These are phyloP conservation scores for Abelmoschus esculentus DNA, from an alignment of 345 rosid genomes.

Conservation along the genomic window DNA sequence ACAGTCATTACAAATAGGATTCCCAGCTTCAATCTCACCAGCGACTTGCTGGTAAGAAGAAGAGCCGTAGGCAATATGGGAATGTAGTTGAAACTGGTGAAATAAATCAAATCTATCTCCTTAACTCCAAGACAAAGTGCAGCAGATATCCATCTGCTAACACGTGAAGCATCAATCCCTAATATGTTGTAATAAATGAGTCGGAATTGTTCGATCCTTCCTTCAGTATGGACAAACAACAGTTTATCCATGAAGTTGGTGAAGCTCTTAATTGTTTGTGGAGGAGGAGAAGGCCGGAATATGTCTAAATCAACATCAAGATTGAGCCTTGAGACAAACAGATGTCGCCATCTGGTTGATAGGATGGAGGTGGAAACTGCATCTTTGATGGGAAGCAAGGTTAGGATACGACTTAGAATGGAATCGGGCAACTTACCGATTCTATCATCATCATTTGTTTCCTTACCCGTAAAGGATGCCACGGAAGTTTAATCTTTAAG, in stretches of 20 bases:
- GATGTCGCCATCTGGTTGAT: neutral
- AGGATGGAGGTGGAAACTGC: neutral
- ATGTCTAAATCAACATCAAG: neutral
- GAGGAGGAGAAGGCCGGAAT: neutral
- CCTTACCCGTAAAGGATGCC: neutral
- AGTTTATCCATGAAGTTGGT: neutral
- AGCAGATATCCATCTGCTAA: neutral
- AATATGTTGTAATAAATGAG: neutral
- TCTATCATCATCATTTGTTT: neutral
- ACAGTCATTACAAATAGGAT: neutral
- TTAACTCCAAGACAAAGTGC: neutral
- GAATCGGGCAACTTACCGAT: neutral
- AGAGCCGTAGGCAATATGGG: neutral
- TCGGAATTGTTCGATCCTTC: no score
- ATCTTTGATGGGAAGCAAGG: neutral
- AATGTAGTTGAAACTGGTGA: accelerated
- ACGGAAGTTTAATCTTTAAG: no score
- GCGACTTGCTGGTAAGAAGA: neutral
- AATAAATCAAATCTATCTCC: neutral
- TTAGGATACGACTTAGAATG: neutral
- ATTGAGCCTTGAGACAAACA: neutral
- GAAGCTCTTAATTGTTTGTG: neutral
- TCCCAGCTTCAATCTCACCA: neutral
- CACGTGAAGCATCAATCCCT: neutral
- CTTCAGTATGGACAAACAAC: neutral